Evolutionary conservation across 495 filamentous ascomycete species (phyloP), one percentile per base, ranked within the genome.

Genomic region (Podospora pseudocomata): DNA sequence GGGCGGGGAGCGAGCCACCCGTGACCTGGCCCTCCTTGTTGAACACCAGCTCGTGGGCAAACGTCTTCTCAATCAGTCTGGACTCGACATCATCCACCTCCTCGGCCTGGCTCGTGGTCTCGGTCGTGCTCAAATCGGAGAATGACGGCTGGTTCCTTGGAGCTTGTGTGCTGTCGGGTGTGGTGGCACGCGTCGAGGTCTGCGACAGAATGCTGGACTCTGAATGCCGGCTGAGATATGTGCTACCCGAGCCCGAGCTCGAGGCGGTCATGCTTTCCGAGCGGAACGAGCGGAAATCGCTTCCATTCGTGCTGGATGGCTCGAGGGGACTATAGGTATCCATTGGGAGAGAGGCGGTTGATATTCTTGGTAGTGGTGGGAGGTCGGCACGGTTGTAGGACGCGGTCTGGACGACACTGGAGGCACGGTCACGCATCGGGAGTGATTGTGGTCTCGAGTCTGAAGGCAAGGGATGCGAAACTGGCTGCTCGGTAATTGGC

Each of bases 21-120:
- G 90, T 90, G n/a, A 98, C 89, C 68, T 97, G 91, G 18, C 94
- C 94, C 66, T 97, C 94, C 76, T 96, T 96, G 81, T 96, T 97
- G 74, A 89, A 90, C 65, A 95, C 86, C 26, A 99, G 80, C 72
- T 99, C 96, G 70, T 97, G 91, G 0, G 92, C 91, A 72, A 86
- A 97, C 0, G 93, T 96, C 80, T 89, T 95, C 74, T 92, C 91
- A 6, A 95, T 78, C 20, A 96, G 77, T 69, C 90, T 89, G n/a
- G 86, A 89, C 75, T 97, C 94, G 0, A 87, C 85, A 63, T 92
- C 91, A 49, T 92, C 88, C 15, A 84, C 82, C 67, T 92, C 91
- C 64, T 95, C 93, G 16, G 85, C 87, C n/a, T 89, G 76, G 1
- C 85, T 88, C 0, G 86, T 83, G 72, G 87, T 86, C 18, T 81